These are phyloP conservation scores for Ocimum tenuiflorum DNA, from an alignment of 257 asterid species.

Conservation along the genomic window DNA sequence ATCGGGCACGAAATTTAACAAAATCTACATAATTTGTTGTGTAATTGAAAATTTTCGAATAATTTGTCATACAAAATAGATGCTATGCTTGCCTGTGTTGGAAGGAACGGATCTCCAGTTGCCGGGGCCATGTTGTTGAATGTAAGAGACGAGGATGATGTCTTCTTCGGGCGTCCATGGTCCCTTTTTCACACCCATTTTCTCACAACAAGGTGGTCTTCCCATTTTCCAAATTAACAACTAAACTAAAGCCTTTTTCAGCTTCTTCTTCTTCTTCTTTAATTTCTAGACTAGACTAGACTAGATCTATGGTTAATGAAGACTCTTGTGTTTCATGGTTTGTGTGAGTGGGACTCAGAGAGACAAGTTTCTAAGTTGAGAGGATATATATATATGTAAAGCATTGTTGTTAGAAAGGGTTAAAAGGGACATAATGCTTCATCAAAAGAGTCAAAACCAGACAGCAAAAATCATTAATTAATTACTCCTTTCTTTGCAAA, in stretches of 20 bases:
- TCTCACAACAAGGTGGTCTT: slow-evolving; percentile 83
- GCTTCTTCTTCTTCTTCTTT: not conserved
- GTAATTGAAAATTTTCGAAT: too few relatives aligned
- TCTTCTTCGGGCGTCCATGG: slow-evolving; percentile 97
- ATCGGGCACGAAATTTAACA: too few relatives aligned
- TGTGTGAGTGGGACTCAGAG: slow-evolving; percentile 12
- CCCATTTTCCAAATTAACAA: slow-evolving; percentile 59
- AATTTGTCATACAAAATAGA: too few relatives aligned
- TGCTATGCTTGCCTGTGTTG: slow-evolving; percentile 43
- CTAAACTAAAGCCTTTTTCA: too few relatives aligned
- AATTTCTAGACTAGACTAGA: not conserved
- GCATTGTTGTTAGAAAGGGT: slow-evolving; percentile 13
- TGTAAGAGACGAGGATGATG: slow-evolving; percentile 68
- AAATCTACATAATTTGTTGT: too few relatives aligned
- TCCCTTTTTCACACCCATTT: slow-evolving; percentile 71
- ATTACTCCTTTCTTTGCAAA: slow-evolving; percentile 48
- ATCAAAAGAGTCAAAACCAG: slow-evolving; percentile 50
- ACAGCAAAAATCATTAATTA: slow-evolving; percentile 61
- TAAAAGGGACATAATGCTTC: slow-evolving; percentile 21
- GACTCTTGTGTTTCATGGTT: not conserved
- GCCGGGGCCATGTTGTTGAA: slow-evolving; percentile 80
- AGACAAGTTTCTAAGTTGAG: slow-evolving; percentile 39
- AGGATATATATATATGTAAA: slow-evolving; percentile 21
- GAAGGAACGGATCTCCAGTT: slow-evolving; percentile 78
- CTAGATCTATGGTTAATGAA: slow-evolving; percentile 6